A percentile compares a stretch with the other conserved stretches of the same genome.
Conservation (phyloP, 2,329 filamentous ascomycete species). For the Calonectria fujianensis region DNA sequence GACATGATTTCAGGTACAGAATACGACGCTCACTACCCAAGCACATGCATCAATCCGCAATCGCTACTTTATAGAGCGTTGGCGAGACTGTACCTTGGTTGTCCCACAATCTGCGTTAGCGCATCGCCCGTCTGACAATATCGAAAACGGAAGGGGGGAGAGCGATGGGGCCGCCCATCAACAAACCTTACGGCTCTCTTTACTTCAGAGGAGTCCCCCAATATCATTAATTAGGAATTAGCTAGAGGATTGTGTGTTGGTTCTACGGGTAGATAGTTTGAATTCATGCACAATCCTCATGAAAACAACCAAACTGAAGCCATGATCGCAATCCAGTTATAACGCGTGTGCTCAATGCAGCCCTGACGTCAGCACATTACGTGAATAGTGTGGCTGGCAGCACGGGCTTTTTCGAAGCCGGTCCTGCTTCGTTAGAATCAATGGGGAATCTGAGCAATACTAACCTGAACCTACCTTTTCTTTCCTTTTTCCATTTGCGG, state of each 20-base stretch:
- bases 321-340: background rate
- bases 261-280: background rate
- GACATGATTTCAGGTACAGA: background rate
- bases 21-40: background rate
- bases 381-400: background rate
- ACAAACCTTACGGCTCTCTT: background rate
- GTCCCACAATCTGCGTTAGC: constrained; percentile 19
- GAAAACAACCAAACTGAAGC: background rate
- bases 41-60: background rate
- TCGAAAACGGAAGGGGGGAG: background rate
- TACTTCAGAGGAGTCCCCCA: too few species aligned
- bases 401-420: background rate
- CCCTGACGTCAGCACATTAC: constrained; percentile 10
- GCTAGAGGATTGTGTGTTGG: background rate
- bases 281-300: too few species aligned
- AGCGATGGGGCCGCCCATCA: background rate
- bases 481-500: background rate
- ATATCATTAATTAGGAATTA: too few species aligned
- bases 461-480: background rate
- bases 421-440: background rate
- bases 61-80: background rate
- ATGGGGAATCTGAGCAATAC: background rate
- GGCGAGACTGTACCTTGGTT: background rate
- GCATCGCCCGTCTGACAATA: background rate
- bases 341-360: constrained; percentile 2